Evolutionary conservation across 139 green algal species (phyloP), one percentile per base, ranked within the genome.

Genomic region (Medakamo hakoo): DNA sequence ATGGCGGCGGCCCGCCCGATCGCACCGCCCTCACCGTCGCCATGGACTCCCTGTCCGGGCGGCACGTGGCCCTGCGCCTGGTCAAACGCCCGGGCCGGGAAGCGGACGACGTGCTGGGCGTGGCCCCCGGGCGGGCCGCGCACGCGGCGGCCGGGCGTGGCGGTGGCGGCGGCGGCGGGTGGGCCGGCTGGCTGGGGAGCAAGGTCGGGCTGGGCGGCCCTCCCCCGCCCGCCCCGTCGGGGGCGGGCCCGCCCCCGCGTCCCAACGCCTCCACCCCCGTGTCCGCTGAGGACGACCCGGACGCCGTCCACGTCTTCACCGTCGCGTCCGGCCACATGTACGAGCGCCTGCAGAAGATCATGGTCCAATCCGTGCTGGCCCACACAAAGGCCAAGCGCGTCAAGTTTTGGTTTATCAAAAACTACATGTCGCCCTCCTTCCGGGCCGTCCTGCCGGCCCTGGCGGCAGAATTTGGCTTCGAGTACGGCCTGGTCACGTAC

Each of bases 371-470:
- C 0, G 91, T 94, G 52, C 63, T 95, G 40, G 83, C 86, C 22
- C 81, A 90, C 78, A 97, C 91, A 27, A 87, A 85, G 66, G 60
- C 72, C 5, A n/a, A n/a, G n/a, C 65, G 65, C 58, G 74, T 97
- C 61, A 99, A 98, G 78, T 96, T 99, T 68, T 99, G 93, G 93
- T 94, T 99, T 71, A 97, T 99, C 72, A 95, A 95, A 63, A 99
- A 99, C 76, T 99, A 98, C 82, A 92, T 97, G 81, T 90, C 76
- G 9, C 93, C 93, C 3, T 79, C 89, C 67, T 40, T 61, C 28
- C 3, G 65, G 3, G 32, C n/a, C 22, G 21, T 23, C 2, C 72
- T 99, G 20, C 92, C 93, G 2, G 69, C 80, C 52, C 92, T 99
- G 82, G 92, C 93, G 9, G 29, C 70, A 55, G 57, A 82, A 25